Base-by-base conservation (phyloP, 805 yeast species). In the Schizosaccharomyces osmophilus region DNA sequence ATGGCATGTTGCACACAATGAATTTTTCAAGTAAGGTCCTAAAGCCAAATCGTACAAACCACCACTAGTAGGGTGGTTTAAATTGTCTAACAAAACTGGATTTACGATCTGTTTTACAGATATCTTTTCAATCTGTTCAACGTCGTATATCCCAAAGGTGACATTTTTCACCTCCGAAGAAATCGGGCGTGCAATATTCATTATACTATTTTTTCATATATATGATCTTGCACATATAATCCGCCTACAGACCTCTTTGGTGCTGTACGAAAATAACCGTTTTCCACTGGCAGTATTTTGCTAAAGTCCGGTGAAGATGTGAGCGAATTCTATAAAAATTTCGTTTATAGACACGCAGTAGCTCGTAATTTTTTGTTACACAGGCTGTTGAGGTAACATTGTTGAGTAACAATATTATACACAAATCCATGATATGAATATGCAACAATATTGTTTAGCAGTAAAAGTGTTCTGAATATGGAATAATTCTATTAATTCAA, bases 141-240 rank as follows among this genome's bases (percentile, higher is more conserved):
- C 77, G 42, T 87, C 76, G 66, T 89, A 76, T 67, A 89, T 83
- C 60, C 93, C 85, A 73, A 93, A 94, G 74, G 90, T 97, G 66
- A 93, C 96, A 67, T 94, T 83, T 55, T 81, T 76, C 72, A 93
- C 87, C 74, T 87, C 94, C 55, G 97, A 84, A 64, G 98, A 98
- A 61, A 88, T 90, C 60, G 98, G 97, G 70, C 84, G 85, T 54
- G 97, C 82, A 72, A 94, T 87, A 79, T 93, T 97, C 99, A 93
- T 93, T 55, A n/a, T 51, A 45, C 26, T 51, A 51, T 9, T 51
- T 51, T 24, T 17, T 17, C 26, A 24, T 29, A 24, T 8, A 24
- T 17, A 24, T 17, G 31, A 29, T 17, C 13, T 17, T 22, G 36
- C 57, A 51, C 57, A 51, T 51, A 29, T 29, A 51, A 51, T 51